Percentiles rank a stretch among this genome's conserved stretches.
These are phyloP conservation scores for Fusarium ambrosium DNA, from an alignment of 2,329 filamentous ascomycete genomes.

Conservation along the genomic window DNA sequence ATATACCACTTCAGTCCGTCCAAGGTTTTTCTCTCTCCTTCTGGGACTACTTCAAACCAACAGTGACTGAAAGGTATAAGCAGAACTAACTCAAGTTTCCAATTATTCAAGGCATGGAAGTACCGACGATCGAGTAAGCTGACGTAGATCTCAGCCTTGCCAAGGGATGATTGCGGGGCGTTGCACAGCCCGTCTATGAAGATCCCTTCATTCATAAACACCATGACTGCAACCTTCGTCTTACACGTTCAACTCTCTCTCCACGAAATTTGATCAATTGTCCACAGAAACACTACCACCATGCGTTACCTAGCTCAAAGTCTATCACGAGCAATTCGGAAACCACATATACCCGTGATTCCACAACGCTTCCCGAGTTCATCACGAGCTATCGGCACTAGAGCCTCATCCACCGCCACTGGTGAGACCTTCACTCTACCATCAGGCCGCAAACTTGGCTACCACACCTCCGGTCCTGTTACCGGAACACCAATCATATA, in stretches of 20 bases:
- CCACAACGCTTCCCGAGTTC: not conserved
- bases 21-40: too few relatives aligned
- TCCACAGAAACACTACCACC: not conserved
- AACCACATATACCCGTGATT: not conserved
- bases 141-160: not conserved
- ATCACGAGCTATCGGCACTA: not conserved
- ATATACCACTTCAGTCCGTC: not conserved
- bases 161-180: not conserved
- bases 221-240: not conserved
- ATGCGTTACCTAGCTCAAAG: not conserved
- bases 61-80: not conserved
- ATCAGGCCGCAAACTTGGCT: not conserved
- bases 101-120: not conserved
- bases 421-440: not conserved
- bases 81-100: not conserved
- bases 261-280: not conserved
- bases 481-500: not conserved
- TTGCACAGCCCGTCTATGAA: not conserved
- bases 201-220: not conserved
- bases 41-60: not conserved
- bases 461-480: not conserved
- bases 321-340: not conserved
- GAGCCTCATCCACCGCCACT: not conserved
- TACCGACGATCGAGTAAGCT: not conserved
- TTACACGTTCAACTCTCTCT: not conserved